A percentile compares a stretch with the other conserved stretches of the same genome.
Evolutionary conservation across 1,284 basidiomycete genomes (phyloP).

Genomic region (Trichosporon sp.): DNA sequence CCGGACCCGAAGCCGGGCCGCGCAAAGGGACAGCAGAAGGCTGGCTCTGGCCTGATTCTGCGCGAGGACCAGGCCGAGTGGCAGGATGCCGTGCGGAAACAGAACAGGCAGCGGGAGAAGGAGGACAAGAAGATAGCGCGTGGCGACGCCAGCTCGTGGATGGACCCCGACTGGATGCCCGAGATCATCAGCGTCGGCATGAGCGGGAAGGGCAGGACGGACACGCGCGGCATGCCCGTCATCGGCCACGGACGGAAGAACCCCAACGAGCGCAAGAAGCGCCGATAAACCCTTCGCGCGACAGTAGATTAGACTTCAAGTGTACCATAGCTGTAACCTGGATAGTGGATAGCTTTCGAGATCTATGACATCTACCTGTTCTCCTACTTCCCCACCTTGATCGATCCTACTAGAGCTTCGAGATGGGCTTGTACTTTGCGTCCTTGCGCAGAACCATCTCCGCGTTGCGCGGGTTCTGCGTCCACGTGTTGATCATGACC

Average conservation of each 20-base stretch:
- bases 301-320: not conserved
- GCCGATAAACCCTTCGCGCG: constrained; percentile 9
- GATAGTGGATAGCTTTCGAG: not conserved
- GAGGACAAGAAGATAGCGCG: constrained; percentile 75
- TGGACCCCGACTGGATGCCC: constrained; percentile 94
- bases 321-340: constrained; percentile 14
- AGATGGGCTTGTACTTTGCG: constrained; percentile 13
- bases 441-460: constrained; percentile 21
- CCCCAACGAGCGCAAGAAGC: constrained; percentile 69
- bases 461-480: constrained; percentile 19
- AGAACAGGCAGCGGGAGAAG: constrained; percentile 70
- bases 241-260: constrained; percentile 84
- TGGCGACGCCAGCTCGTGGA: constrained; percentile 67
- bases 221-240: constrained; percentile 67
- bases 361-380: constrained; percentile 8
- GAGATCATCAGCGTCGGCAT: constrained; percentile 75
- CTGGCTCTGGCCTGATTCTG: constrained; percentile 68
- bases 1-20: constrained; percentile 88
- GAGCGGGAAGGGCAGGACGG: constrained; percentile 72
- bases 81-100: constrained; percentile 74
- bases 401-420: not conserved
- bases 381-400: not conserved
- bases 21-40: constrained; percentile 79
- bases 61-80: constrained; percentile 89
- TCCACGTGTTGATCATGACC: constrained; percentile 25